Conservation (phyloP, 805 yeast genomes). For the Wickerhamiella australiensis region DNA sequence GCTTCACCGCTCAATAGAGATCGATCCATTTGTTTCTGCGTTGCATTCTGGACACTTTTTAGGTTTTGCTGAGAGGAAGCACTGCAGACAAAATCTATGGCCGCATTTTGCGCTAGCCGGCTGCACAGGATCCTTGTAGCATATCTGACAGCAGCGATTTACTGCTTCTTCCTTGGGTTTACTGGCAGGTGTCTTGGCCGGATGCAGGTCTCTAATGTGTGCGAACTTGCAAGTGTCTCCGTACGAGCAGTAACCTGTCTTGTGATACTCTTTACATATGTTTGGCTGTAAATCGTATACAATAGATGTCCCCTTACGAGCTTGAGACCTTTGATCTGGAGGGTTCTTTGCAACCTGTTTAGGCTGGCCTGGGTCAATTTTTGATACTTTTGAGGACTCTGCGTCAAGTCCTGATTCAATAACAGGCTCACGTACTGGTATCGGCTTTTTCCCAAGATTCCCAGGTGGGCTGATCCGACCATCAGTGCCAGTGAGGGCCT, state of each 20-base stretch:
- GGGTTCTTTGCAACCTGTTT: no score
- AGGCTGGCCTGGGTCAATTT: no score
- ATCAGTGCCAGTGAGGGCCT: no score
- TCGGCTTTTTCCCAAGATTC: no score
- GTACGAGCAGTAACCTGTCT: slow-evolving; percentile 91
- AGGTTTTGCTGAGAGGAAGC: slow-evolving; percentile 2
- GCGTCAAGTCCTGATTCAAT: no score
- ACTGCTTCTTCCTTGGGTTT: slow-evolving; percentile 62
- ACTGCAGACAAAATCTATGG: slow-evolving; percentile 9
- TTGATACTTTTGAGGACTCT: no score
- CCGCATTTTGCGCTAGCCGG: not conserved
- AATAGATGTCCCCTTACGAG: slow-evolving; percentile 7
- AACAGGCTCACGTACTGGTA: no score
- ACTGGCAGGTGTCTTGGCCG: not conserved
- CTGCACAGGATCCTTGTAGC: slow-evolving; percentile 16
- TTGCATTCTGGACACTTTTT: slow-evolving; percentile 10
- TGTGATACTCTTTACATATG: slow-evolving; percentile 80
- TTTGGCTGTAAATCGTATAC: slow-evolving; percentile 83
- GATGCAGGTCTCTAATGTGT: slow-evolving; percentile 56
- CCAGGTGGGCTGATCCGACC: no score
- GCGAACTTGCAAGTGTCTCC: slow-evolving; percentile 95
- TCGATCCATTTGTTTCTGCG: slow-evolving; percentile 13
- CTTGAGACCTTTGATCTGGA: no score
- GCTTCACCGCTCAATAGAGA: slow-evolving; percentile 1
- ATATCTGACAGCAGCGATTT: slow-evolving; percentile 55